Conservation (phyloP, 2,329 filamentous ascomycete species). For the Xylariaceae sp. region DNA sequence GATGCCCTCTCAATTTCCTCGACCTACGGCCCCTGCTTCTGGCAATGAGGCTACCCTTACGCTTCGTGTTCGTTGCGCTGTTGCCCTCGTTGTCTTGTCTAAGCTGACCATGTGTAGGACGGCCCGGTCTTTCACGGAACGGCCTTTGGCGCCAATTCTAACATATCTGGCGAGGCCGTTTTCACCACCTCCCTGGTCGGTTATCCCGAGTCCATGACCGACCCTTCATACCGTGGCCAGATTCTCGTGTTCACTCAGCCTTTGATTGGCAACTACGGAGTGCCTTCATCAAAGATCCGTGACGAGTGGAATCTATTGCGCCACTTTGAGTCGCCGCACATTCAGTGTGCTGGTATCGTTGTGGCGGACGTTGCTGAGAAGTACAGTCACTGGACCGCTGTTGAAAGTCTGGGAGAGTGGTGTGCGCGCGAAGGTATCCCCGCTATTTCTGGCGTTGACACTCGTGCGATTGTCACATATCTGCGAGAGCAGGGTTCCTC, state of each 20-base stretch:
- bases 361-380: conserved; percentile 89
- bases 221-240: conserved; percentile 85
- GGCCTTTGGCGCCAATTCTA: conserved; percentile 92
- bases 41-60: conserved; percentile 86
- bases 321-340: conserved; percentile 97
- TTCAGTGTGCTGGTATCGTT: conserved; percentile 92
- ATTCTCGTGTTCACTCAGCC: conserved; percentile 98
- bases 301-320: conserved; percentile 88
- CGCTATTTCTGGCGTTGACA: conserved; percentile 94
- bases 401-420: conserved; percentile 89
- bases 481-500: conserved; percentile 96
- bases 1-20: conserved; percentile 54
- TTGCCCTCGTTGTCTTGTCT: conserved; percentile 8
- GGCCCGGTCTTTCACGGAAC: conserved; percentile 94
- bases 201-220: conserved; percentile 92
- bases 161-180: conserved; percentile 95
- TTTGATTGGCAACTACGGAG: conserved; percentile 96
- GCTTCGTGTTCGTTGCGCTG: conserved; percentile 62
- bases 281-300: conserved; percentile 69
- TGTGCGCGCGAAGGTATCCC: conserved; percentile 94
- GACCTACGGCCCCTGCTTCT: conserved; percentile 60
- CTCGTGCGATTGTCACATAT: conserved; percentile 90
- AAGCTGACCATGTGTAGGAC: conserved; percentile 52
- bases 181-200: conserved; percentile 98
- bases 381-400: conserved; percentile 98